Base-by-base conservation (phyloP, 768 basidiomycete species). In the Mycena rosella region DNA sequence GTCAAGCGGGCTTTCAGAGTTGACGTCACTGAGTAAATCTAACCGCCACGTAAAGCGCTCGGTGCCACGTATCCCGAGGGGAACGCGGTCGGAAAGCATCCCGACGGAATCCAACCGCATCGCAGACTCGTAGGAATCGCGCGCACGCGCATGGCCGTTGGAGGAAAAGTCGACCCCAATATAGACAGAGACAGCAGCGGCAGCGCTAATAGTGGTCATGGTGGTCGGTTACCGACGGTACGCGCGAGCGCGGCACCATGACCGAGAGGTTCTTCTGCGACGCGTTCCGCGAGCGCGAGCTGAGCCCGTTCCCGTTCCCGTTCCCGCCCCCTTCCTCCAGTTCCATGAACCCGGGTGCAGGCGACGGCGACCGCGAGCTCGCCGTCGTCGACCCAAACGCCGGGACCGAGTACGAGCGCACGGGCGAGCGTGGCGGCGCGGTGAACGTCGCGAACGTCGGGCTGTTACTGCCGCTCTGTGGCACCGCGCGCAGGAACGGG, bases 241-340 rank as follows among this genome's bases (percentile, higher is more conserved):
- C 70, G 58, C 80, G 82, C 57, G 67, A 53, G 22, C 89, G 83
- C 47, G 90, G 83, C 34, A 83, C 78, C 65, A 88, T 74, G n/a
- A 80, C 82, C 40, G 87, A 82, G 44, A 92, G 74, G 74, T 86
- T 92, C 75, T 89, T 84, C 76, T 89, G 86, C 5, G 91, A 92
- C 10, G 84, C 82, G 69, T 91, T 93, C 70, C 89, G 82, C 70
- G 91, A 93, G 18, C 91, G 86, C 54, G 86, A 76, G 26, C 81
- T 80, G 64, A 82, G 77, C 78, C 80, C 73, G 75, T 79, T 74
- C 38, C 68, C 71, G 63, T 71, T 66, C 66, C 71, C 44, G 44
- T 61, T 52, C 14, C 74, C 75, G 17, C 69, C 63, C 42, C 20
- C 42, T 55, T 71, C 66, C n/a, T 71, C 76, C 54, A 79, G 80